Conservation (phyloP, 108 stramenopile species). For the Hondaea fermentalgiana region DNA sequence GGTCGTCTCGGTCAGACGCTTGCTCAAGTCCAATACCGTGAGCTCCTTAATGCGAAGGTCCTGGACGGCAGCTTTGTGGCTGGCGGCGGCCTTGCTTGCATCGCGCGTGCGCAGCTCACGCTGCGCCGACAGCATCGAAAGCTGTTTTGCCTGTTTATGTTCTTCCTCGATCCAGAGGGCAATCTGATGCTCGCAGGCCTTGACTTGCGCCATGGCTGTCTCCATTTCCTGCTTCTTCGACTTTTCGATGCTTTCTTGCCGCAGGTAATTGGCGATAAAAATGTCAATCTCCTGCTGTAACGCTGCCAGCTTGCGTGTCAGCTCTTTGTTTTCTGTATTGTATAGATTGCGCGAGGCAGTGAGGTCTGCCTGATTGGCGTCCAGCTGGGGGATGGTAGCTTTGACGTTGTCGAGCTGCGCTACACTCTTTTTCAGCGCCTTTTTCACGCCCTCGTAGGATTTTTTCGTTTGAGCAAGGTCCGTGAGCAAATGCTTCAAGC, state of each 20-base stretch:
- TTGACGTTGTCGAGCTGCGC: constrained; percentile 17
- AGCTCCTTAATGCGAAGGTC: constrained; percentile 50
- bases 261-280: constrained; percentile 5
- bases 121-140: constrained; percentile 8
- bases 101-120: constrained; percentile 41
- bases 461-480: constrained; percentile 19
- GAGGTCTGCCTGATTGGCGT: background rate
- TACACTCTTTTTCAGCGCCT: constrained; percentile 31
- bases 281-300: background rate
- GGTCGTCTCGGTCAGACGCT: constrained; percentile 43
- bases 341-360: background rate
- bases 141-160: constrained; percentile 10
- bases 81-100: constrained; percentile 23
- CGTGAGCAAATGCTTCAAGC: constrained; percentile 14
- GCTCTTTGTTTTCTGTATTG: background rate
- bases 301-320: background rate
- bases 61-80: constrained; percentile 41
- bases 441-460: constrained; percentile 14
- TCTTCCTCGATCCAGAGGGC: background rate
- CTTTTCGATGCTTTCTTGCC: constrained; percentile 11
- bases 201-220: constrained; percentile 27
- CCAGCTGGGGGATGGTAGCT: background rate
- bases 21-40: constrained; percentile 45
- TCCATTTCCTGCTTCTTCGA: background rate
- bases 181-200: constrained; percentile 25